Evolutionary conservation across 2,329 filamentous ascomycete genomes (phyloP), one percentile per base, ranked within the genome.

Genomic region (Colletotrichum sublineola): DNA sequence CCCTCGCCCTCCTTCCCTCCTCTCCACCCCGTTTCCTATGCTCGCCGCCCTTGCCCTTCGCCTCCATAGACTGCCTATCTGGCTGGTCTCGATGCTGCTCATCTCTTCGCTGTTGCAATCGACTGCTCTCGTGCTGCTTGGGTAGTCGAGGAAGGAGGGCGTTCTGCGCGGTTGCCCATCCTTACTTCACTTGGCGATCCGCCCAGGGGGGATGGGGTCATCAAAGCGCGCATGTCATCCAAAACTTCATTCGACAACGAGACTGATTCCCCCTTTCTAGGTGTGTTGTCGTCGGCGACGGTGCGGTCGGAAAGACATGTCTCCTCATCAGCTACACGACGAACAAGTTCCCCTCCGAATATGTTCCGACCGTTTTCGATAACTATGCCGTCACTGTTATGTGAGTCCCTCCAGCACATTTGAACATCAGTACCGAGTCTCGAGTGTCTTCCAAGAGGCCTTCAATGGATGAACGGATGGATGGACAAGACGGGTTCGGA

Each of bases 351-450:
- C 96, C 96, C 46, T 98, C 95, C 79, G 96, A 99, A 95, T 99
- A 99, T 84, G 96, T 99, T 71, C 96, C 96, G 64, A 99, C 96
- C 40, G 96, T 99, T 75, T 99, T 99, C 84, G 96, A 99, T 85
- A 99, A 99, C 86, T 99, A 99, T 89, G 96, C 96, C 71, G 96
- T 99, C 82, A 99, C 96, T 77, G 96, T 99, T 77, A 99, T 99
- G 96, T 98, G 89, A 92, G 95, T 92, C 68, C 73, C 78, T 75
- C 56, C 50, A 60, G 18, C 61, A 57, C 55, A 38, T 14, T 57
- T 62, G 40, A 66, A 48, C 53, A 50, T 18, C n/a, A 63, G 44
- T 44, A 52, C 66, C 48, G 44, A 24, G 50, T 36, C 33, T 57
- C 46, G 14, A 20, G 29, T 29, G 40, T 48, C 57, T 67, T 44